Base-by-base conservation (phyloP, 1,139 yeast genomes). In the Meyerozyma sp. region DNA sequence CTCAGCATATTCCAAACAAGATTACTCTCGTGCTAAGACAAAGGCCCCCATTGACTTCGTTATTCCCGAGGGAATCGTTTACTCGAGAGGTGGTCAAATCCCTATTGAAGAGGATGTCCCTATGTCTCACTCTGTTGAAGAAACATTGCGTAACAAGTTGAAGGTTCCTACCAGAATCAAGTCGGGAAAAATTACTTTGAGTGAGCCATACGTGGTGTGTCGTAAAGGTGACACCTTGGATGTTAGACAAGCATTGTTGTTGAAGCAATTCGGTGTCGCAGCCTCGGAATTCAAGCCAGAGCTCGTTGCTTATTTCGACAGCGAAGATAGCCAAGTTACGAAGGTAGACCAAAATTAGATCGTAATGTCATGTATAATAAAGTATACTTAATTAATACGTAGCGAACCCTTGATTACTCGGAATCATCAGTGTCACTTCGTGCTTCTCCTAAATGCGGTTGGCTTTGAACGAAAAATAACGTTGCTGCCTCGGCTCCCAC, bases 211-310 rank as follows among this genome's bases (percentile, higher is more conserved):
- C 64, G 75, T 76, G 42, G 96, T 94, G 36, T 90, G 96, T 67
- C 72, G 71, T 45, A 73, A 83, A 56, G 97, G 95, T 34, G 89
- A 90, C 49, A 71, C 75, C 32, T 76, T 94, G 51, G 95, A 90
- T 65, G 94, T 91, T 45, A 85, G 88, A 60, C 95, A 94, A 69
- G 95, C 98, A 28, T 77, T 93, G 56, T 81, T 93, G 46, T 76
- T 93, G 64, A 94, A 94, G 68, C 94, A 89, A 59, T 94, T 93
- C 65, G 99, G 99, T 58, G 80, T 93, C 47, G 97, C 97, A 25
- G 89, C 91, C 46, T 79, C 96, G 42, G 91, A 89, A 61, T 93
- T 91, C 68, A 88, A 83, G 64, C 93, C 93, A 46, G 77, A 81
- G 55, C 70, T 85, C 50, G 67, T 84, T 54, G 96, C 94, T 18